phyloP scores from a whole-genome alignment of 192 early-diverging fungal species.

The Coemansia sp. region DNA sequence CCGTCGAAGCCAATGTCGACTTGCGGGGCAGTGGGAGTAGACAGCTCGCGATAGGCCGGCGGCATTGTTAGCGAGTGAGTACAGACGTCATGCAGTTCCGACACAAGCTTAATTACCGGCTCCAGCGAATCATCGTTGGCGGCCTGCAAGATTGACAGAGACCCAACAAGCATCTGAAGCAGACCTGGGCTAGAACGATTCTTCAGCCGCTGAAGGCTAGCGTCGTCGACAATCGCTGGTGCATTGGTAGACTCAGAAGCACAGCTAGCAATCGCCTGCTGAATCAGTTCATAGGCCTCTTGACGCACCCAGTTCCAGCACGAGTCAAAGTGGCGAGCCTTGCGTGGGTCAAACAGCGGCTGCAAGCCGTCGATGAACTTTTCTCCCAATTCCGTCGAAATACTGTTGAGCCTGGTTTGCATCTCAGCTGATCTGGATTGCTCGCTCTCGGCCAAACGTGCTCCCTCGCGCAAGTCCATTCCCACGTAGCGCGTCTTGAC shows the following conservation, averaged over 20 bases:
- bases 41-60: slow-evolving; percentile 87
- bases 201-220: slow-evolving; percentile 58
- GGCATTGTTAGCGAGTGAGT: slow-evolving; percentile 63
- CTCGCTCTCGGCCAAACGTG: slow-evolving; percentile 66
- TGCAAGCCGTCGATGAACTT: slow-evolving; percentile 72
- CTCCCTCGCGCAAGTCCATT: slow-evolving; percentile 69
- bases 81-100: slow-evolving; percentile 76
- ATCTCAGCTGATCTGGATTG: slow-evolving; percentile 59
- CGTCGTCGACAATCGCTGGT: slow-evolving; percentile 69
- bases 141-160: slow-evolving; percentile 57
- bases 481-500: slow-evolving; percentile 79
- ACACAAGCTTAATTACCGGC: slow-evolving; percentile 54
- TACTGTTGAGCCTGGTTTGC: slow-evolving; percentile 76
- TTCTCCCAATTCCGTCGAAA: slow-evolving; percentile 83
- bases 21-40: slow-evolving; percentile 77
- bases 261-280: slow-evolving; percentile 75
- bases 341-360: slow-evolving; percentile 74
- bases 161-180: slow-evolving; percentile 76
- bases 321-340: slow-evolving; percentile 88
- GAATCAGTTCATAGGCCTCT: slow-evolving; percentile 58
- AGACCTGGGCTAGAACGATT: slow-evolving; percentile 77
- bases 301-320: slow-evolving; percentile 93
- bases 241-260: slow-evolving; percentile 40
- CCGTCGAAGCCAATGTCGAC: slow-evolving; percentile 75
- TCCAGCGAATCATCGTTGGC: slow-evolving; percentile 68